Conservation (phyloP, 768 basidiomycete genomes). For the Tricholoma flavovirens region DNA sequence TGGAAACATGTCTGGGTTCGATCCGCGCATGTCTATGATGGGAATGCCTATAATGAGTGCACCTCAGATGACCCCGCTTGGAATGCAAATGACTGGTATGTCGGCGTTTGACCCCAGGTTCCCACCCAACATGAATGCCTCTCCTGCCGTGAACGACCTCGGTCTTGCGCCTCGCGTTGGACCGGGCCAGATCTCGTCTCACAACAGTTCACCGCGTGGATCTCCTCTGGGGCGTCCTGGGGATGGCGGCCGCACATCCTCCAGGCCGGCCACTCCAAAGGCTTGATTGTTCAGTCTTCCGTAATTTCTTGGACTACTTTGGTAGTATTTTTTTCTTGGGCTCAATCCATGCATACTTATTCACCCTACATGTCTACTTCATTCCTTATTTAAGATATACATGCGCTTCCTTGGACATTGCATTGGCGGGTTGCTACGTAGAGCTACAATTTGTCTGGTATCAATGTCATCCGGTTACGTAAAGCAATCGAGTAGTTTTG, state of each 20-base stretch:
- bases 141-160: slow-evolving; percentile 19
- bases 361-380: background rate
- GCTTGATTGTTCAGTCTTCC: slow-evolving; percentile 7
- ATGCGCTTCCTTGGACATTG: background rate
- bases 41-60: slow-evolving; percentile 61
- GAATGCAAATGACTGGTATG: slow-evolving; percentile 60
- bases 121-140: slow-evolving; percentile 30
- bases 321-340: background rate
- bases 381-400: background rate
- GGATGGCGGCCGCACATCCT: slow-evolving; percentile 20
- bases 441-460: background rate
- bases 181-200: slow-evolving; percentile 32
- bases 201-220: slow-evolving; percentile 48
- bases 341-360: background rate
- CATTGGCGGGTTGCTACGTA: background rate
- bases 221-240: slow-evolving; percentile 43
- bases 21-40: slow-evolving; percentile 83
- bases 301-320: background rate
- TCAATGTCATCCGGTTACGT: background rate
- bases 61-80: slow-evolving; percentile 30
- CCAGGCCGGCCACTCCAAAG: slow-evolving; percentile 35
- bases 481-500: background rate
- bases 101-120: slow-evolving; percentile 56
- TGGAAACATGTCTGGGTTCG: slow-evolving; percentile 37
- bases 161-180: slow-evolving; percentile 32